phyloP scores from a whole-genome alignment of 2,329 filamentous ascomycete genomes.

The Sporothrix phasma region DNA sequence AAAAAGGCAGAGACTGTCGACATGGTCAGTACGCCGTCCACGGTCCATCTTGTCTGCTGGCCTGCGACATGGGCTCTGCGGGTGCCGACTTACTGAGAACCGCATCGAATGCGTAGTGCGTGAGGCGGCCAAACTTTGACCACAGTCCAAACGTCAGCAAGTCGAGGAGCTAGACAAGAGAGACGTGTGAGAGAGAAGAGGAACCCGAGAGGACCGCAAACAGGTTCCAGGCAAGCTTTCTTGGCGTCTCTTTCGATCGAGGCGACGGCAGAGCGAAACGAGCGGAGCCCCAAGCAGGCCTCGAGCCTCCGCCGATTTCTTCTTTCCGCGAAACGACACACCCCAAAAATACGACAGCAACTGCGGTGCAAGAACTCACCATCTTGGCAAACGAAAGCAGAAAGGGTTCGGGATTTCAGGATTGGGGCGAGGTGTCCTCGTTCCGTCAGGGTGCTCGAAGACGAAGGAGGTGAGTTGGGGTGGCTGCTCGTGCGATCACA shows the following conservation, averaged over 20 bases:
- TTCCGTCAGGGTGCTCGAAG: background rate
- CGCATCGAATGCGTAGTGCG: constrained; percentile 93
- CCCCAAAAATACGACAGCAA: constrained; percentile 14
- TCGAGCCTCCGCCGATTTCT: background rate
- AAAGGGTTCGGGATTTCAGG: background rate
- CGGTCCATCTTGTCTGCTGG: background rate
- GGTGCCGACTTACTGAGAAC: constrained; percentile 62
- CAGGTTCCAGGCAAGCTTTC: constrained; percentile 26
- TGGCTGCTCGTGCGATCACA: constrained; percentile 2
- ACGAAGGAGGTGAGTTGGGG: background rate
- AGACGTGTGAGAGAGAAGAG: constrained; percentile 2
- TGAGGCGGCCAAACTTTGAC: constrained; percentile 80
- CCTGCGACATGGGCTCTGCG: background rate
- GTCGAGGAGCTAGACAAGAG: constrained; percentile 46
- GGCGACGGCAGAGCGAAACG: constrained; percentile 8
- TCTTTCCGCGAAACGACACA: background rate
- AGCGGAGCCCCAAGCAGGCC: constrained; percentile 6
- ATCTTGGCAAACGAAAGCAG: background rate
- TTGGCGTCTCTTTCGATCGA: background rate
- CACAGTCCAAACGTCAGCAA: constrained; percentile 58
- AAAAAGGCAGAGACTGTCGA: constrained; percentile 80
- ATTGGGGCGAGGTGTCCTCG: background rate
- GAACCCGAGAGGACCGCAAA: background rate
- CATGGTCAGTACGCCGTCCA: background rate
- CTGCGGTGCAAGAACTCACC: background rate